phyloP scores from a whole-genome alignment of 306 rosid genomes.

The Cucurbita argyrosperma region DNA sequence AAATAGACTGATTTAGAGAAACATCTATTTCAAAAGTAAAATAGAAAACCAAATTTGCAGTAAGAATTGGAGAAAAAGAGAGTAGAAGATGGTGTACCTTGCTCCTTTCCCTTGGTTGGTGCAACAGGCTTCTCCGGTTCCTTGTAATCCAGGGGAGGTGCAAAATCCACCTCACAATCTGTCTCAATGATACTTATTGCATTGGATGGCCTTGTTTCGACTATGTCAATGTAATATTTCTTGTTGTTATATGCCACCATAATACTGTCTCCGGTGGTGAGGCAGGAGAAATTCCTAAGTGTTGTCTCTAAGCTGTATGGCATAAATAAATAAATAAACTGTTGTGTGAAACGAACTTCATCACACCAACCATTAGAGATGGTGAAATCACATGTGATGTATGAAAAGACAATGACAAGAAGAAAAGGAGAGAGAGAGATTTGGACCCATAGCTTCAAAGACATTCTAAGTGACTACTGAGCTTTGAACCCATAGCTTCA shows the following conservation, averaged over 20 bases:
- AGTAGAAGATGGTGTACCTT: constrained; percentile 30
- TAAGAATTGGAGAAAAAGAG: not conserved
- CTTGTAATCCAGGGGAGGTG: constrained; percentile 97
- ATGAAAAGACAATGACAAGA: too few relatives aligned
- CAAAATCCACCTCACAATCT: constrained; percentile 98
- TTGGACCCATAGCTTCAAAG: not conserved
- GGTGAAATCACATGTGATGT: not conserved
- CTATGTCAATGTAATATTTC: constrained; percentile 84
- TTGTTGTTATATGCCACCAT: constrained; percentile 97
- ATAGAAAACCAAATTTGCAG: not conserved
- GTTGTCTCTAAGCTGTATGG: constrained; percentile 47
- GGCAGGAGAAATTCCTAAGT: constrained; percentile 82
- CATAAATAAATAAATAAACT: not conserved
- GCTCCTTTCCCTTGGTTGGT: constrained; percentile 33
- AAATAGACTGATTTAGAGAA: not conserved
- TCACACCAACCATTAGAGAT: not conserved
- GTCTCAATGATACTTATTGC: constrained; percentile 96
- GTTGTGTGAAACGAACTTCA: not conserved
- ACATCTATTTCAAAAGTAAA: not conserved
- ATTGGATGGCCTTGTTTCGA: constrained; percentile 71
- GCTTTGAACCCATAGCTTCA: not conserved
- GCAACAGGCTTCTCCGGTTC: constrained; percentile 69
- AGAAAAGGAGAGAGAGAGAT: too few relatives aligned
- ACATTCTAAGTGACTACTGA: not conserved
- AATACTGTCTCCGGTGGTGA: constrained; percentile 88